Evolutionary conservation across 805 yeast genomes (phyloP), one percentile per base, ranked within the genome.

Genomic region (Candida krabiensis): DNA sequence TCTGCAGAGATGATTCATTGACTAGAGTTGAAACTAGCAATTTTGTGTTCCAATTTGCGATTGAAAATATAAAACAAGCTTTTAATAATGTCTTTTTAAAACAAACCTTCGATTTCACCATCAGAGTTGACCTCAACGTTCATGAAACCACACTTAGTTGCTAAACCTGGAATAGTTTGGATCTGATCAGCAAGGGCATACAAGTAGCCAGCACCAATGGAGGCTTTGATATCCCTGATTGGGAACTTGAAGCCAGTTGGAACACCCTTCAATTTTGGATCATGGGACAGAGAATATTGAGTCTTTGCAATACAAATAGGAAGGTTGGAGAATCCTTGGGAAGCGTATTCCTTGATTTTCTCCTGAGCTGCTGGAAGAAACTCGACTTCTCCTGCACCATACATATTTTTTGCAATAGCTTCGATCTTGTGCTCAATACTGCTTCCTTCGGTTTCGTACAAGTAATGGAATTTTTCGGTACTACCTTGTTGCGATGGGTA

Each of bases 291-390:
- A 1, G 96, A 88, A 72, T 91, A 91, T 66, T 91, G 99, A 2
- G 99, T 91, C 74, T 91, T 91, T 42, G 99, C 99, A 57, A 91
- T 86, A 69, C 99, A 91, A 53, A 91, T 83, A 41, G 98, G 99
- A 60, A 91, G 71, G 58, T 88, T 79, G 47, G 83, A 89, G 63
- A 84, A 91, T 2, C 97, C 97, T 70, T 89, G 96, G 35, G 72
- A 64, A 24, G 88, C 82, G 69, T 88, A 90, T 40, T 80, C 75
- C 46, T 82, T 88, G 50, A 91, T 81, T 67, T 89, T 89, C 56
- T 77, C 70, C 51, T 78, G 77, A 28, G 98, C 98, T 49, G 80
- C 76, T 19, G 87, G 91, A 30, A 83, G 74, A 43, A 89, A 79
- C 65, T 87, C 96, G 50, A 91, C 80, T 35, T 76, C 79, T 15